Evolutionary conservation across 2,329 filamentous ascomycete species (phyloP).

Genomic region (Trichoderma citrinoviride): DNA sequence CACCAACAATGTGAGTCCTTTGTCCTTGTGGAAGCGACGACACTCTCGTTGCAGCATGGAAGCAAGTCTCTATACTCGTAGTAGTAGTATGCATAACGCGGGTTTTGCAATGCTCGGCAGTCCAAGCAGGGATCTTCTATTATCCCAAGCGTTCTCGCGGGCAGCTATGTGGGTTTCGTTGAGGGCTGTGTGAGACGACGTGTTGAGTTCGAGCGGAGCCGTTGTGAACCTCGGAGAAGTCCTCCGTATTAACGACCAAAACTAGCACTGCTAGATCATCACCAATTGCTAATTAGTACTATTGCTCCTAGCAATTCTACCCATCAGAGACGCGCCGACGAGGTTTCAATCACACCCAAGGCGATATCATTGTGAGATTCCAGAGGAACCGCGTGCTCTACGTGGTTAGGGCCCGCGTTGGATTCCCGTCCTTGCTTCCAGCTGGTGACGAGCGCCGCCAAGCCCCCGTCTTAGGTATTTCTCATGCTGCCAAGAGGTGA

Average conservation of each 20-base stretch:
- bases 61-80: too few species aligned
- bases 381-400: not conserved
- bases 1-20: not conserved
- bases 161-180: slow-evolving; percentile 1
- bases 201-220: not conserved
- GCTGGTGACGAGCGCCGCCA: not conserved
- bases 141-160: not conserved
- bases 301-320: too few species aligned
- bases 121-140: not conserved
- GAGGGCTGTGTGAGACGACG: not conserved
- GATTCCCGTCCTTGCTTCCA: not conserved
- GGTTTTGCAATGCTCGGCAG: not conserved
- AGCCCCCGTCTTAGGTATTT: not conserved
- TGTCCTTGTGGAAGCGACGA: not conserved
- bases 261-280: not conserved
- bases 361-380: not conserved
- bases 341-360: not conserved
- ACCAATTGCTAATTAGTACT: too few species aligned
- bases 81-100: not conserved
- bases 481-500: not conserved
- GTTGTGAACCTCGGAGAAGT: not conserved
- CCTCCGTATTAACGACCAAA: not conserved
- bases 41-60: not conserved
- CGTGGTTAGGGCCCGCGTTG: not conserved
- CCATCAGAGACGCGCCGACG: not conserved